A percentile compares a stretch with the other conserved stretches of the same genome.
phyloP scores from a whole-genome alignment of 768 basidiomycete species.

The Coprinopsis marcescibilis region DNA sequence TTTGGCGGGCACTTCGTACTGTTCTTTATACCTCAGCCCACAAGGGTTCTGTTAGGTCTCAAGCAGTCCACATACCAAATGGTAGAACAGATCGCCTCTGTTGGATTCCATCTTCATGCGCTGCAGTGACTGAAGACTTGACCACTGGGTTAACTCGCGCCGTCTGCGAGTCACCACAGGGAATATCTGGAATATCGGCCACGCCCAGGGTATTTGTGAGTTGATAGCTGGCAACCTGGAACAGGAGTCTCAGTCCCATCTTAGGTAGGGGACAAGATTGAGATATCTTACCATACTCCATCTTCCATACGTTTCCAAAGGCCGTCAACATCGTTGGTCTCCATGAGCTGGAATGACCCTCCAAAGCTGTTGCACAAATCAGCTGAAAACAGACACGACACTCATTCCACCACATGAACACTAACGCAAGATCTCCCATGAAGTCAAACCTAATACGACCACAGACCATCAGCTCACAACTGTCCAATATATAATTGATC shows the following conservation, averaged over 20 bases:
- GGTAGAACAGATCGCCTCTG: conserved; percentile 22
- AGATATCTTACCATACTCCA: conserved; percentile 17
- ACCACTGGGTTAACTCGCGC: neutral
- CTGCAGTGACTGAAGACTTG: conserved; percentile 12
- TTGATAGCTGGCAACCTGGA: conserved; percentile 12
- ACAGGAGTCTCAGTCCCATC: neutral
- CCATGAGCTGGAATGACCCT: conserved; percentile 21
- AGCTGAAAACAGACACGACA: too few species aligned
- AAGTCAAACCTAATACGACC: conserved; percentile 24
- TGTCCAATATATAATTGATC: neutral
- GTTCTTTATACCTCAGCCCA: conserved; percentile 6
- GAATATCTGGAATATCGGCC: neutral
- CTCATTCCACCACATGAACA: too few species aligned
- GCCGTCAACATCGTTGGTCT: conserved; percentile 21
- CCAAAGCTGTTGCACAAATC: too few species aligned
- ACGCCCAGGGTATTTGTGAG: conserved; percentile 9
- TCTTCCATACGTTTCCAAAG: conserved; percentile 17
- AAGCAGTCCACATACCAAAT: conserved; percentile 16
- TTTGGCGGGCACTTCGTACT: conserved; percentile 12
- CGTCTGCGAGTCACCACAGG: conserved; percentile 1
- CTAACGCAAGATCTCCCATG: conserved; percentile 36
- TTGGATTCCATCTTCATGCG: conserved; percentile 11
- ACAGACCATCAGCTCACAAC: neutral
- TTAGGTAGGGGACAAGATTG: neutral
- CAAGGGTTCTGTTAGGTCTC: too few species aligned